Conservation (phyloP, 2,329 filamentous ascomycete genomes). For the Alternaria metachromatica region DNA sequence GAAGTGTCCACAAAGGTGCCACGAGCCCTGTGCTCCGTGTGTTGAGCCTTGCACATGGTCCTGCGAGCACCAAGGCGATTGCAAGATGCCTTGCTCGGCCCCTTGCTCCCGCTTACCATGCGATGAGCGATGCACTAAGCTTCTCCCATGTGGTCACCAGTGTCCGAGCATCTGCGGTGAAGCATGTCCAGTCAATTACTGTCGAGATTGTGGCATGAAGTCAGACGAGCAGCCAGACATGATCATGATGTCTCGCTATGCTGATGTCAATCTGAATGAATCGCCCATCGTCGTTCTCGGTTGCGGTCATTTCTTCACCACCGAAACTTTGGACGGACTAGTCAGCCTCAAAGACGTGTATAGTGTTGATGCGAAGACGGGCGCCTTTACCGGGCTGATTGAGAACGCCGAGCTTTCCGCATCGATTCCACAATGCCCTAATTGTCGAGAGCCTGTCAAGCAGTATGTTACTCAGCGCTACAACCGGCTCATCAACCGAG, state of each 20-base stretch:
- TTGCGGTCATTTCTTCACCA: constrained; percentile 43
- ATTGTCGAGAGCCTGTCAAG: constrained; percentile 41
- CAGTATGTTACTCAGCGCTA: constrained; percentile 47
- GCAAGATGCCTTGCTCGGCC: constrained; percentile 46
- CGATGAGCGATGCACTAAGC: constrained; percentile 33
- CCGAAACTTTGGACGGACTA: constrained; percentile 38
- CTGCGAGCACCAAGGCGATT: constrained; percentile 44
- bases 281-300: constrained; percentile 33
- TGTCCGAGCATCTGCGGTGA: constrained; percentile 44
- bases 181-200: constrained; percentile 29
- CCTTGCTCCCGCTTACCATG: constrained; percentile 43
- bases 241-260: constrained; percentile 30
- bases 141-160: constrained; percentile 39
- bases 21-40: constrained; percentile 46
- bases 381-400: constrained; percentile 29
- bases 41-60: constrained; percentile 40
- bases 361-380: constrained; percentile 14
- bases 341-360: constrained; percentile 38
- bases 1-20: constrained; percentile 28
- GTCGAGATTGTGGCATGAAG: constrained; percentile 30
- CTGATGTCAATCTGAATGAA: constrained; percentile 38
- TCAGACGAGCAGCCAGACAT: constrained; percentile 32
- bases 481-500: constrained; percentile 47
- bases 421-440: constrained; percentile 41
- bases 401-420: constrained; percentile 32